phyloP scores from a whole-genome alignment of 129 eudicot species.

The Artemisia tridentata region DNA sequence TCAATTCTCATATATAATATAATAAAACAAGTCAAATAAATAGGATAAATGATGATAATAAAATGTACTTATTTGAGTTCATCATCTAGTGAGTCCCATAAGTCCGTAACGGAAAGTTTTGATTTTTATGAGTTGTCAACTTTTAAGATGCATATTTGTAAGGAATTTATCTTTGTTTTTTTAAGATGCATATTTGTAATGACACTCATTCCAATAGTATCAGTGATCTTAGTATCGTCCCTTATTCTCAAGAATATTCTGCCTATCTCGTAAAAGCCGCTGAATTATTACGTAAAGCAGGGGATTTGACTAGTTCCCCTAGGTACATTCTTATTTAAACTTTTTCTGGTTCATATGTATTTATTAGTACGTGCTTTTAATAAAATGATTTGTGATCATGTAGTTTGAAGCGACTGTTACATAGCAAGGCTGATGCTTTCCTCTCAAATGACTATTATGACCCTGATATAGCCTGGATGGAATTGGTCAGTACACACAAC shows the following conservation, averaged over 20 bases:
- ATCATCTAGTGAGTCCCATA: not conserved
- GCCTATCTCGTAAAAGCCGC: constrained; percentile 61
- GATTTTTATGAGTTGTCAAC: not conserved
- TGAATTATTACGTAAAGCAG: constrained; percentile 73
- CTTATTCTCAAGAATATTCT: constrained; percentile 67
- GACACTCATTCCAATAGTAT: constrained; percentile 35
- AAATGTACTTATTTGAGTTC: too few species aligned
- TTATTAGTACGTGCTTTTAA: not conserved
- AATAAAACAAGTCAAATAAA: too few species aligned
- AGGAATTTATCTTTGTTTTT: not conserved
- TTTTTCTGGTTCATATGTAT: not conserved
- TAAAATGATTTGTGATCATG: constrained; percentile 21
- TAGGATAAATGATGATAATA: too few species aligned
- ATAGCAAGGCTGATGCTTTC: constrained; percentile 89
- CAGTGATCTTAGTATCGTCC: constrained; percentile 58
- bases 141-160: not conserved
- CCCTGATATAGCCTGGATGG: constrained; percentile 98
- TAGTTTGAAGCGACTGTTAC: constrained; percentile 88
- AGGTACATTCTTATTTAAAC: constrained; percentile 42
- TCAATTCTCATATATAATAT: too few species aligned
- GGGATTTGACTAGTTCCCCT: constrained; percentile 64
- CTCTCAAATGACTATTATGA: constrained; percentile 91
- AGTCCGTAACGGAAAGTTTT: not conserved
- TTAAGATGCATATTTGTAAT: too few species aligned
- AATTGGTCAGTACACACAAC: constrained; percentile 58